Conservation (phyloP, 306 rosid species). For the Cicer pinnatifidum region DNA sequence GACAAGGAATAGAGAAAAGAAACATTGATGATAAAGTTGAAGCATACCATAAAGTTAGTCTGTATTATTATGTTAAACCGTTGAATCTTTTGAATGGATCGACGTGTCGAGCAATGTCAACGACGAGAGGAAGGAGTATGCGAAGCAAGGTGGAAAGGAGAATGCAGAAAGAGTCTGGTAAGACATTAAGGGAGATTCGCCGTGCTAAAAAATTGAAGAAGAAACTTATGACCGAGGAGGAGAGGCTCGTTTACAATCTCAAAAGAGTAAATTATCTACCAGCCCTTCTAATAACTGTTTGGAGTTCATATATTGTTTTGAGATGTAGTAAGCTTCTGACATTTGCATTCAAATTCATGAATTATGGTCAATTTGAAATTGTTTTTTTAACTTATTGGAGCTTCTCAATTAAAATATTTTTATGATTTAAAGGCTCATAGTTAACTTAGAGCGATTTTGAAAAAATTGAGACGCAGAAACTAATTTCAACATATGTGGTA, state of each 20-base stretch:
- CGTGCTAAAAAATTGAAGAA: constrained; percentile 82
- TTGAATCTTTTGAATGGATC: constrained; percentile 56
- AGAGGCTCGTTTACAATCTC: constrained; percentile 85
- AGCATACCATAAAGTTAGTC: constrained; percentile 30
- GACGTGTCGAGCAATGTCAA: constrained; percentile 71
- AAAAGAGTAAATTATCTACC: constrained; percentile 69
- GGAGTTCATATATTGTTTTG: constrained; percentile 26
- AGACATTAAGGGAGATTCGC: constrained; percentile 83
- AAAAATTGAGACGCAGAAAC: background rate
- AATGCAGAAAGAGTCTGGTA: constrained; percentile 91
- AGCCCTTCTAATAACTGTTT: constrained; percentile 22
- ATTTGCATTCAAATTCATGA: constrained; percentile 7
- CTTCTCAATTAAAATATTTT: background rate
- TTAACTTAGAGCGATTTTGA: background rate
- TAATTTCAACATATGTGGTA: background rate
- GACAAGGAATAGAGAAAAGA: constrained; percentile 48
- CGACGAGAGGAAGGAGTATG: constrained; percentile 83
- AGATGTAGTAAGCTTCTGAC: constrained; percentile 6
- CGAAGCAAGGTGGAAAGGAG: constrained; percentile 91
- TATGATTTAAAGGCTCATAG: background rate
- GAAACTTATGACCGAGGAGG: constrained; percentile 95
- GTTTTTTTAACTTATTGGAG: background rate
- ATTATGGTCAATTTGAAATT: constrained; percentile 1
- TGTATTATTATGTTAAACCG: constrained; percentile 43
- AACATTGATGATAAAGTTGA: constrained; percentile 47